Evolutionary conservation across 495 filamentous ascomycete genomes (phyloP).

Genomic region (Penicillium maclennaniae): DNA sequence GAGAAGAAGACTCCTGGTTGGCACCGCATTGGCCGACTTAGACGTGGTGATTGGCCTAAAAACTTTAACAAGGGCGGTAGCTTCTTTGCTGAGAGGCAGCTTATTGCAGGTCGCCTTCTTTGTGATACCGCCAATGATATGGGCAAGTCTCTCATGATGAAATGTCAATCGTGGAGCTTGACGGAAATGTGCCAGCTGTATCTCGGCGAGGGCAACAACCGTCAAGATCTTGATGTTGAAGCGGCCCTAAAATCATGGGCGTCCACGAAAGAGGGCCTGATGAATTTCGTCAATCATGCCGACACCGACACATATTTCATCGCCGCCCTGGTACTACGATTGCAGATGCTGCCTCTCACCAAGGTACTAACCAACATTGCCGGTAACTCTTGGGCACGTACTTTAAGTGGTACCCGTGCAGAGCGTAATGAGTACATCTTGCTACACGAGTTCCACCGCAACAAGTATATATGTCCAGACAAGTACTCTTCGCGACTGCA

Average conservation of each 20-base stretch:
- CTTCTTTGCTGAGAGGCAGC: constrained; percentile 86
- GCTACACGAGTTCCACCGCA: constrained; percentile 89
- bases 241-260: constrained; percentile 86
- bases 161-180: constrained; percentile 96
- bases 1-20: constrained; percentile 89
- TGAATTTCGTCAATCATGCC: constrained; percentile 90
- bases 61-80: constrained; percentile 82
- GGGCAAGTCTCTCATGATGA: constrained; percentile 94
- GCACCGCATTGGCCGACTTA: constrained; percentile 85
- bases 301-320: constrained; percentile 96
- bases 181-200: constrained; percentile 95
- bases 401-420: constrained; percentile 88
- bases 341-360: constrained; percentile 89
- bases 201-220: constrained; percentile 61
- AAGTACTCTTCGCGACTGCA: constrained; percentile 71
- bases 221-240: constrained; percentile 84
- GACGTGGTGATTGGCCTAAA: constrained; percentile 80
- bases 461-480: constrained; percentile 97
- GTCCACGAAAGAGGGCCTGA: constrained; percentile 72
- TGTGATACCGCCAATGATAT: constrained; percentile 96
- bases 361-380: constrained; percentile 95
- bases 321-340: constrained; percentile 77
- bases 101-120: constrained; percentile 83
- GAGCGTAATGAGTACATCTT: constrained; percentile 99
- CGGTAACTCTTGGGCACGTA: constrained; percentile 97